These are phyloP conservation scores for Saxophila tyrrhenica DNA, from an alignment of 495 filamentous ascomycete species.

Conservation along the genomic window DNA sequence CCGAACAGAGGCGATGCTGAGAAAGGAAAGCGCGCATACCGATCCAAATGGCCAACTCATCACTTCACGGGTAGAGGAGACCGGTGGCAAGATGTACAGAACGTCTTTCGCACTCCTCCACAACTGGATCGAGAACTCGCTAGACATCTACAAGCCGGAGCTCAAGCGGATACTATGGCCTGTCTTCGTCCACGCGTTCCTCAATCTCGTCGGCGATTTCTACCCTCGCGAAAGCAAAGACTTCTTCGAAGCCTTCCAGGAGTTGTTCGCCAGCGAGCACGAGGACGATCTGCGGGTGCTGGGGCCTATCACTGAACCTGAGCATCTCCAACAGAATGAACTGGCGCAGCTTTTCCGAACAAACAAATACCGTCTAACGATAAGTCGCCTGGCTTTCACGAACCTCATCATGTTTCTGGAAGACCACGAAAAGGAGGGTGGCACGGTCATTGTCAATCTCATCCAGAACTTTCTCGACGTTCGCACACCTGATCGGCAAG, in stretches of 20 bases:
- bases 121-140: conserved; percentile 74
- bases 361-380: conserved; percentile 76
- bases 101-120: conserved; percentile 60
- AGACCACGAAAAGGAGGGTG: conserved; percentile 65
- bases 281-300: conserved; percentile 63
- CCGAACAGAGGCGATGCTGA: conserved; percentile 82
- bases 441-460: conserved; percentile 59
- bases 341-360: conserved; percentile 64
- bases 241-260: conserved; percentile 56
- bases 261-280: conserved; percentile 62
- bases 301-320: conserved; percentile 54
- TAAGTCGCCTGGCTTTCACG: conserved; percentile 67
- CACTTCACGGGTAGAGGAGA: conserved; percentile 47
- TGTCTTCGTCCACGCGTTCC: conserved; percentile 82
- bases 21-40: conserved; percentile 73
- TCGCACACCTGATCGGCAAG: conserved; percentile 58
- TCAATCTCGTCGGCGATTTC: conserved; percentile 66
- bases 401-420: conserved; percentile 82
- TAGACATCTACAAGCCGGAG: conserved; percentile 96
- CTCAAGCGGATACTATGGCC: conserved; percentile 79
- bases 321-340: conserved; percentile 62
- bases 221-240: conserved; percentile 56
- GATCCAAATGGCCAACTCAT: conserved; percentile 67
- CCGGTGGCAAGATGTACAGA: conserved; percentile 62
- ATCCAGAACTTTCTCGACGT: conserved; percentile 65